Evolutionary conservation across 306 rosid genomes (phyloP), one percentile per base, ranked within the genome.

Genomic region (Dalbergia cochinchinensis): DNA sequence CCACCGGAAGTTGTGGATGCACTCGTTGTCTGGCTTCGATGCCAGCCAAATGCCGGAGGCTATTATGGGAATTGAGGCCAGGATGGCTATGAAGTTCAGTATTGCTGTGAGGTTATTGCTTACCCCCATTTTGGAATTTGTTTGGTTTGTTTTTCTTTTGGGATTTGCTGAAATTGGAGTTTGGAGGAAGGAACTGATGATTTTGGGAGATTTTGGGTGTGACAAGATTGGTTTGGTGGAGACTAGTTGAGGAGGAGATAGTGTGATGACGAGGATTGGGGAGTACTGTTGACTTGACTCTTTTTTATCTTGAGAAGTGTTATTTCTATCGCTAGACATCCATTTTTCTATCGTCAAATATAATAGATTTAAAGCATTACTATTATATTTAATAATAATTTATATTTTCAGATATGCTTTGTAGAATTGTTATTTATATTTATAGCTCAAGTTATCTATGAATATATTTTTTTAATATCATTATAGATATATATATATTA

Each of bases 1-100:
- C 96, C 97, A 95, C 2, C 97, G 95, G 86, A 92, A 83, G 3
- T 84, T 78, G 79, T 75, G 86, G 83, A 88, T 83, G 83, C 99
- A 95, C 80, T 85, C 88, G 87, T 92, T 90, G 90, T 88, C 97
- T 2, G 97, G 90, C 65, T 92, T 95, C 0, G 95, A 90, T 22
- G 99, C 98, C 0, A 95, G 85, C 99, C 99, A 95, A n/a, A 89
- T 90, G 35, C 98, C 99, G 2, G 98, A 81, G 8, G 86, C 96
- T 42, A 95, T 93, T 0, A 91, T 91, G 70, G 94, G 96, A 4
- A 95, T 83, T 70, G 99, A 86, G 20, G 93, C 86, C 15, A 95
- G 39, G 45, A 89, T 58, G 4, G 97, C 98, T 61, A 88, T 71
- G 85, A 95, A 90, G 76, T 95, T 95, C 3, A 95, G 83, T 4